Percentiles rank a stretch among this genome's conserved stretches.
phyloP scores from a whole-genome alignment of 129 eudicot genomes.

The Kitagawia praeruptora region DNA sequence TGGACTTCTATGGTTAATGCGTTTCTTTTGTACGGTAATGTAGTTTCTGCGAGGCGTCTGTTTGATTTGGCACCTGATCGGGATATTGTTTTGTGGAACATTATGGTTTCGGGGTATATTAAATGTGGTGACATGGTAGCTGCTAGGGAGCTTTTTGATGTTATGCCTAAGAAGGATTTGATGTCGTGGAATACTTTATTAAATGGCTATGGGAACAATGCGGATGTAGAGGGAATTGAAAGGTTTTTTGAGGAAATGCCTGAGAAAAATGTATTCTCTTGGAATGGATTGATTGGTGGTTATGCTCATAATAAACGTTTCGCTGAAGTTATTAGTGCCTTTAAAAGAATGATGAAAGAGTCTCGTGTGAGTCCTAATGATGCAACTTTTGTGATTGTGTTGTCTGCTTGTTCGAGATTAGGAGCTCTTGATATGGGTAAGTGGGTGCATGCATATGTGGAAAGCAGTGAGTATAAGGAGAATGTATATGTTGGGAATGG shows the following conservation, averaged over 20 bases:
- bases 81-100: slow-evolving; percentile 74
- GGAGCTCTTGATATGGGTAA: slow-evolving; percentile 76
- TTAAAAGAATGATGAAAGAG: slow-evolving; percentile 53
- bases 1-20: slow-evolving; percentile 69
- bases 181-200: slow-evolving; percentile 79
- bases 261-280: slow-evolving; percentile 58
- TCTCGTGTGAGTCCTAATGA: slow-evolving; percentile 56
- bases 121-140: slow-evolving; percentile 40
- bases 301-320: slow-evolving; percentile 41
- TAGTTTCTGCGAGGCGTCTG: slow-evolving; percentile 38
- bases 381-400: slow-evolving; percentile 54
- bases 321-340: slow-evolving; percentile 46
- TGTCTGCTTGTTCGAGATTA: slow-evolving; percentile 68
- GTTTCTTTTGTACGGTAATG: slow-evolving; percentile 27
- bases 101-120: slow-evolving; percentile 56
- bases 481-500: slow-evolving; percentile 51
- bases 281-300: slow-evolving; percentile 72
- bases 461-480: slow-evolving; percentile 37
- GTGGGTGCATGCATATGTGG: slow-evolving; percentile 58
- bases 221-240: slow-evolving; percentile 52
- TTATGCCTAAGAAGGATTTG: slow-evolving; percentile 54
- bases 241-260: slow-evolving; percentile 53
- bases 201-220: slow-evolving; percentile 56
- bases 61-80: slow-evolving; percentile 67
- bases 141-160: slow-evolving; percentile 49